Percentiles rank a stretch among this genome's conserved stretches.
Conservation (phyloP, 2,329 filamentous ascomycete genomes). For the Colletotrichum eleusines region DNA sequence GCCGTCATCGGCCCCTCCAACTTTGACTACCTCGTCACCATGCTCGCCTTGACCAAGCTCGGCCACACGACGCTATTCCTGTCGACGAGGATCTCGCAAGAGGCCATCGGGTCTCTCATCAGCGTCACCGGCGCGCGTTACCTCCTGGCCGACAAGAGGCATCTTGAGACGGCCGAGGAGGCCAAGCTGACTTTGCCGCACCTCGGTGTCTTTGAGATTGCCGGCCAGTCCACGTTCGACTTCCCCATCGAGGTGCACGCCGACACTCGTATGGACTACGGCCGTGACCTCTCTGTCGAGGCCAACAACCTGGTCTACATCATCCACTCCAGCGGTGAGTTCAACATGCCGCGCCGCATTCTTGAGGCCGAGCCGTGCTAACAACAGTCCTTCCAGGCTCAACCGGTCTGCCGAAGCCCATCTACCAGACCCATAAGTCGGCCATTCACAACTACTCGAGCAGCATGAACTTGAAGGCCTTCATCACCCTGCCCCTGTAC, state of each 20-base stretch:
- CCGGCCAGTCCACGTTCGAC: conserved; percentile 46
- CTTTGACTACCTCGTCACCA: conserved; percentile 66
- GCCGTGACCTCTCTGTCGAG: conserved; percentile 49
- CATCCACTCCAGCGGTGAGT: conserved; percentile 52
- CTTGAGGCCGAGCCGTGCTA: conserved; percentile 44
- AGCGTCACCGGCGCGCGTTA: conserved; percentile 45
- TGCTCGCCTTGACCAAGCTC: conserved; percentile 65
- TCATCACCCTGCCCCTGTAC: conserved; percentile 69
- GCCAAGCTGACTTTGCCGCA: conserved; percentile 40
- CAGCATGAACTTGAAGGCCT: conserved; percentile 57
- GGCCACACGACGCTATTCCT: conserved; percentile 62
- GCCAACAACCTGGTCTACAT: conserved; percentile 47
- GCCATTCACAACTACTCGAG: conserved; percentile 61
- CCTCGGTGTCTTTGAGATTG: conserved; percentile 47
- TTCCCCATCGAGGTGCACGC: conserved; percentile 48
- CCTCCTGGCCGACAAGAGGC: conserved; percentile 46
- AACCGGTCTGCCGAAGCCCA: conserved; percentile 73
- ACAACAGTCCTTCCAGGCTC: conserved; percentile 57
- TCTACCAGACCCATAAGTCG: conserved; percentile 67
- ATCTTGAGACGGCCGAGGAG: conserved; percentile 43
- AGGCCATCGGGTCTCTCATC: conserved; percentile 49
- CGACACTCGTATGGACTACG: conserved; percentile 47
- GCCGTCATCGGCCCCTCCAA: conserved; percentile 65
- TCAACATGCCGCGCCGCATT: accelerated
- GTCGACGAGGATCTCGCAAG: conserved; percentile 51